These are phyloP conservation scores for Candida nitratophila DNA, from an alignment of 805 yeast species.

Conservation along the genomic window DNA sequence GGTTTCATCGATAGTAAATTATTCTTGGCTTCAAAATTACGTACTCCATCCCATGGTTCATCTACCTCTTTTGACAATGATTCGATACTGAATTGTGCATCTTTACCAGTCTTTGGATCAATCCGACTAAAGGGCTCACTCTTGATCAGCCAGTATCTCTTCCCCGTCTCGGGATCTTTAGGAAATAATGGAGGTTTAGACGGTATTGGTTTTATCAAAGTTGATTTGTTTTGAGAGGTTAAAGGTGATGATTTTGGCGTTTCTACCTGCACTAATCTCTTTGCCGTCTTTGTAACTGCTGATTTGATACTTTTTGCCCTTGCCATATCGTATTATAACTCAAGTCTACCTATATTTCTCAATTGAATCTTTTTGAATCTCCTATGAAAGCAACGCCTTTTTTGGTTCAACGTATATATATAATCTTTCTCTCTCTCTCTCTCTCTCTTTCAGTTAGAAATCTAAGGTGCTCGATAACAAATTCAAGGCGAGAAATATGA, in stretches of 20 bases:
- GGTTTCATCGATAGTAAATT: slow-evolving; percentile 38
- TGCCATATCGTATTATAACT: too few relatives aligned
- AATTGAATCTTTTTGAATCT: too few relatives aligned
- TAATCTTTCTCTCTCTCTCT: too few relatives aligned
- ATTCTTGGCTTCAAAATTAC: slow-evolving; percentile 52
- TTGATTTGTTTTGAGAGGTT: not conserved
- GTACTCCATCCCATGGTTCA: slow-evolving; percentile 55
- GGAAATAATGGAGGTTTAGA: slow-evolving; percentile 27
- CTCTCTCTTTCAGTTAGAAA: too few relatives aligned
- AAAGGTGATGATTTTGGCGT: too few relatives aligned
- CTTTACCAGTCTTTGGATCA: slow-evolving; percentile 39
- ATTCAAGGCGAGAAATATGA: too few relatives aligned
- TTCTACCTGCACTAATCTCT: too few relatives aligned
- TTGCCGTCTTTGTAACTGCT: not conserved
- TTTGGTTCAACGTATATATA: too few relatives aligned
- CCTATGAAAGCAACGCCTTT: too few relatives aligned
- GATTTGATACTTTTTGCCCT: not conserved
- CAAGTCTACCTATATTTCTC: too few relatives aligned
- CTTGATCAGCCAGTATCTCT: slow-evolving; percentile 46
- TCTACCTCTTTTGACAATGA: slow-evolving; percentile 30
- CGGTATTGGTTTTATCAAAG: slow-evolving; percentile 19
- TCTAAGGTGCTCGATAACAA: too few relatives aligned
- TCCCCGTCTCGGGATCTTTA: slow-evolving; percentile 16
- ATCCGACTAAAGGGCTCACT: slow-evolving; percentile 47
- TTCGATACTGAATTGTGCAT: slow-evolving; percentile 40